Base-by-base conservation (phyloP, 2,329 filamentous ascomycete species). In the Passalora sequoiae region DNA sequence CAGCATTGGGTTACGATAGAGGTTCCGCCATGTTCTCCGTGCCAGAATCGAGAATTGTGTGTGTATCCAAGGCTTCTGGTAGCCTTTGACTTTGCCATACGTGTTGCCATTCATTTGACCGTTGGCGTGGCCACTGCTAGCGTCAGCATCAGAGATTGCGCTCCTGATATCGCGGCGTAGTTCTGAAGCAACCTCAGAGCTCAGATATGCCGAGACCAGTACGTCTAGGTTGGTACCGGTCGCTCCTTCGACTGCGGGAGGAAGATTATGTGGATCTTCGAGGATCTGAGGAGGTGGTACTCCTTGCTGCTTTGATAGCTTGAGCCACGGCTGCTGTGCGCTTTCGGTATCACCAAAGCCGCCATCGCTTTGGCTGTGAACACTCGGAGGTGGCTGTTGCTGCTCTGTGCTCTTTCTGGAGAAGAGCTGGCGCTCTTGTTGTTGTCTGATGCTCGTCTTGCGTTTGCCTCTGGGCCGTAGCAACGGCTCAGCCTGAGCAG, bases 1-100 rank as follows among this genome's bases (percentile, higher is more conserved):
- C 47, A 98, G 73, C 78, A 97, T 89, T 1, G 92, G 92, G 64
- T 98, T 96, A 44, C 92, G 83, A 71, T 98, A 97, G 5, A 98
- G 75, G 61, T 98, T 98, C 61, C 86, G 89, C 91, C 91, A 98
- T 0, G 92, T 98, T 33, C 92, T 81, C 58, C 82, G 77, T 0
- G 91, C 94, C 9, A 98, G 73, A 56, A 98, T 96, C 42, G 83
- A 61, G 66, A 98, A 97, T 65, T 98, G 92, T 31, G 83, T 76
- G 6, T 77, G 59, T 54, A 89, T 82, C 35, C 91, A 82, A 44
- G 96, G 76, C 46, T 92, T 86, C 44, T 81, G 78, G 66, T 94
- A 96, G 13, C 87, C 85, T 60, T 81, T 85, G 49, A 91, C 80
- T 48, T 66, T 64, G 19, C 66, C 62, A 50, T 73, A 69, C 8